Evolutionary conservation across 805 yeast species (phyloP).

Genomic region (Metschnikowia bowlesiae): DNA sequence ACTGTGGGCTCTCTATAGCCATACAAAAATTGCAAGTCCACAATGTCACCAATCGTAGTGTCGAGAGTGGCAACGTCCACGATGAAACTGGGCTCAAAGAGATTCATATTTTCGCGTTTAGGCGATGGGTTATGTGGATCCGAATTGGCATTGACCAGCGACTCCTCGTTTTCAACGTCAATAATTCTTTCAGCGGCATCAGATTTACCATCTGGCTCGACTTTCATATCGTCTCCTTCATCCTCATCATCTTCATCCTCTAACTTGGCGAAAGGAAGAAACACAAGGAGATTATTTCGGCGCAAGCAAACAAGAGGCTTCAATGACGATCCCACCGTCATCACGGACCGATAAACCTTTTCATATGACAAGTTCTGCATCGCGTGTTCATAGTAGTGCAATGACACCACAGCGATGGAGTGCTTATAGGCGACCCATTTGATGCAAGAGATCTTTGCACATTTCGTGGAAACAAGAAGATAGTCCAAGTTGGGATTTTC

Average conservation of each 20-base stretch:
- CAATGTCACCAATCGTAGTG: slow-evolving; percentile 53
- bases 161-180: background rate
- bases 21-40: slow-evolving; percentile 67
- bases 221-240: slow-evolving; percentile 31
- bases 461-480: slow-evolving; percentile 60
- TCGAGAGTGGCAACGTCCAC: slow-evolving; percentile 56
- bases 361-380: slow-evolving; percentile 49
- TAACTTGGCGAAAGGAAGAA: slow-evolving; percentile 56
- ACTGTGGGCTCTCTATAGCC: slow-evolving; percentile 81
- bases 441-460: slow-evolving; percentile 74
- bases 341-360: slow-evolving; percentile 36
- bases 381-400: slow-evolving; percentile 81
- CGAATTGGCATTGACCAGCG: background rate
- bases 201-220: slow-evolving; percentile 2
- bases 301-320: slow-evolving; percentile 52
- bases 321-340: slow-evolving; percentile 58
- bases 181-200: background rate
- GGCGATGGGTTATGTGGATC: background rate
- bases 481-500: slow-evolving; percentile 52
- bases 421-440: slow-evolving; percentile 59
- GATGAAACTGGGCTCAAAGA: slow-evolving; percentile 54
- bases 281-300: slow-evolving; percentile 64
- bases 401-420: slow-evolving; percentile 63
- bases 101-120: slow-evolving; percentile 3
- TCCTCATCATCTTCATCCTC: slow-evolving; percentile 38